A percentile compares a stretch with the other conserved stretches of the same genome.
phyloP scores from a whole-genome alignment of 805 yeast genomes.

The Saccharomyces eubayanus region DNA sequence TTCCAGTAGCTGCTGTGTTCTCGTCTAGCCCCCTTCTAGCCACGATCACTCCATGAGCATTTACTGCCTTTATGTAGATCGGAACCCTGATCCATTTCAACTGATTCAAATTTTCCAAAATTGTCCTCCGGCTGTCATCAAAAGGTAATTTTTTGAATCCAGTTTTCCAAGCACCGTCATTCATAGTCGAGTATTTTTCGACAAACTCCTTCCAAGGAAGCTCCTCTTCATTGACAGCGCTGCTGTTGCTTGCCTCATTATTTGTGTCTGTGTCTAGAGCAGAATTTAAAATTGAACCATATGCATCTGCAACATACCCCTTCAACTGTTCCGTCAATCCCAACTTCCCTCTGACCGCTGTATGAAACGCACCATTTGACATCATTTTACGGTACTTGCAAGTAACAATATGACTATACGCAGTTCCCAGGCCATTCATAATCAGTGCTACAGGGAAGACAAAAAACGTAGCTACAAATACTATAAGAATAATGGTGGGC shows the following conservation, averaged over 20 bases:
- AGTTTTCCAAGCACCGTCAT: conserved; percentile 5
- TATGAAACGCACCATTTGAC: conserved; percentile 16
- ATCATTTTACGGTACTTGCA: conserved; percentile 20
- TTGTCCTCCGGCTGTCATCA: conserved; percentile 33
- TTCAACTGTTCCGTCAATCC: conserved; percentile 21
- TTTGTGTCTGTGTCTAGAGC: conserved; percentile 7
- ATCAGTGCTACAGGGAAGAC: conserved; percentile 23
- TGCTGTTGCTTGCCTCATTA: conserved; percentile 7
- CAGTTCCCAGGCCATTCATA: conserved; percentile 23
- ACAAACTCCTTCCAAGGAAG: conserved; percentile 24
- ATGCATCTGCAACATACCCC: conserved; percentile 17
- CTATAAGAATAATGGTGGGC: conserved; percentile 3
- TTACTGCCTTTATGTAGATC: conserved; percentile 58
- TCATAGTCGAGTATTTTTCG: conserved; percentile 17
- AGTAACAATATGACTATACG: conserved; percentile 25
- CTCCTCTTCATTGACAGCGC: conserved; percentile 6
- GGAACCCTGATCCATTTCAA: conserved; percentile 75
- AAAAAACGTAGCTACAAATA: conserved; percentile 6
- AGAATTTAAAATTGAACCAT: conserved; percentile 18
- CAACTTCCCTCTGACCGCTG: conserved; percentile 14
- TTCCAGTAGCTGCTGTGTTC: conserved; percentile 21
- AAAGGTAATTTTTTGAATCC: conserved; percentile 27
- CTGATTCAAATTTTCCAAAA: conserved; percentile 47
- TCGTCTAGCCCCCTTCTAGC: conserved; percentile 56
- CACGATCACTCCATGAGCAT: conserved; percentile 82